Evolutionary conservation across 2,329 filamentous ascomycete species (phyloP), one percentile per base, ranked within the genome.

Genomic region (Trichoderma cornu-damae): DNA sequence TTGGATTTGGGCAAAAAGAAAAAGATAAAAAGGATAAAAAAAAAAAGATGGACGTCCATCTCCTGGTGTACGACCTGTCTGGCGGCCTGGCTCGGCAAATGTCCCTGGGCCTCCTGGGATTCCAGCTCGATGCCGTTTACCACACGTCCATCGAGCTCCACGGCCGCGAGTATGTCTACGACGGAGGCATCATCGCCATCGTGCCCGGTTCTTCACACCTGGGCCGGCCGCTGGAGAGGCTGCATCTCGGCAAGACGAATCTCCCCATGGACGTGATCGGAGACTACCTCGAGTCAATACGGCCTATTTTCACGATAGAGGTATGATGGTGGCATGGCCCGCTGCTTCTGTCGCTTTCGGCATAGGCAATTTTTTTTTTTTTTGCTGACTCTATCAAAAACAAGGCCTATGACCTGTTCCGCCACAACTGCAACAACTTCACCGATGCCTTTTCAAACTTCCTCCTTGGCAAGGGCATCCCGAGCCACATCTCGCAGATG

Each of bases 391-490:
- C 24, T 3, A 18, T 4, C n/a, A n/a, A 7, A 28, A 30, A 38
- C 6, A 90, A n/a, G 83, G 88, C 89, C 1, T 97, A 97, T 67
- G 90, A 96, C 68, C 76, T 96, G 4, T 96, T 82, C 70, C 89
- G 75, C 65, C 91, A 96, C 72, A 99, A 99, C 69, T 97, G 93
- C 77, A 99, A 97, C 75, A 96, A 96, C 72, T 99, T 97, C 72
- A 90, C 89, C 3, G 93, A 97, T 67, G 91, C 96, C 60, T 86
- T 97, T 63, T 79, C 90, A 61, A 94, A 89, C 71, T 97, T 97
- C 62, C 77, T 97, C 0, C 77, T 96, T 1, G 93, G 94, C 20
- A 88, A 86, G 64, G 89, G 90, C 2, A 97, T 97, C 59, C 94
- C 94, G 0, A 81, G 86, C 1, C 86, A 96, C 65, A 97, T 99